Conservation (phyloP, 305 asterid species). For the Fraxinus ornus region DNA sequence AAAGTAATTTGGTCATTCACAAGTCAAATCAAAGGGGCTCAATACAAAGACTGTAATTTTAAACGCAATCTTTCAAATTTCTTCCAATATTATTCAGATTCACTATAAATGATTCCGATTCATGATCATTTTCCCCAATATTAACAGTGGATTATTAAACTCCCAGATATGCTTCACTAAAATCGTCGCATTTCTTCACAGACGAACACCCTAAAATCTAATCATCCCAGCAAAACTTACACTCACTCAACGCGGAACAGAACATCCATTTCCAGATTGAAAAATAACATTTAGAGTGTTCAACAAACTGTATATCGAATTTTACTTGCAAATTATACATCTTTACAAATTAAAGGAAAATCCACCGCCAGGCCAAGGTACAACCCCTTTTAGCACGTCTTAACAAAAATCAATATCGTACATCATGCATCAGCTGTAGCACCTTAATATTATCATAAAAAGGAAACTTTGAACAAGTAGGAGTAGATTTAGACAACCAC, state of each 20-base stretch:
- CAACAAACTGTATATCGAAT: neutral
- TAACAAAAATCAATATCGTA: neutral
- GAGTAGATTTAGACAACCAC: neutral
- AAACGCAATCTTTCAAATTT: neutral
- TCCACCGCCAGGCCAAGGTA: neutral
- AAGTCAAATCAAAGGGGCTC: neutral
- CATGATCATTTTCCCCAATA: neutral
- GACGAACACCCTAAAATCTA: neutral
- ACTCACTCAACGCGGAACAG: neutral
- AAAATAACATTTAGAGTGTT: neutral
- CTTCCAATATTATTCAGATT: neutral
- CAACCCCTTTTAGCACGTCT: neutral
- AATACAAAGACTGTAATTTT: neutral
- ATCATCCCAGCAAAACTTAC: neutral
- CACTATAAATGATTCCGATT: neutral
- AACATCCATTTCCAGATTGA: neutral
- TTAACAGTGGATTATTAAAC: neutral
- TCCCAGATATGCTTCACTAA: neutral
- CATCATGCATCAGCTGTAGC: conserved; percentile 14
- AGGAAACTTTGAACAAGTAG: neutral
- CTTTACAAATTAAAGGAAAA: neutral
- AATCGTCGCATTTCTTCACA: neutral
- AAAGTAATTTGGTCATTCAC: neutral
- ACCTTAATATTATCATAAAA: neutral
- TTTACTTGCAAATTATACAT: neutral